Base-by-base conservation (phyloP, 2,329 filamentous ascomycete genomes). In the Cladosporium phlei region DNA sequence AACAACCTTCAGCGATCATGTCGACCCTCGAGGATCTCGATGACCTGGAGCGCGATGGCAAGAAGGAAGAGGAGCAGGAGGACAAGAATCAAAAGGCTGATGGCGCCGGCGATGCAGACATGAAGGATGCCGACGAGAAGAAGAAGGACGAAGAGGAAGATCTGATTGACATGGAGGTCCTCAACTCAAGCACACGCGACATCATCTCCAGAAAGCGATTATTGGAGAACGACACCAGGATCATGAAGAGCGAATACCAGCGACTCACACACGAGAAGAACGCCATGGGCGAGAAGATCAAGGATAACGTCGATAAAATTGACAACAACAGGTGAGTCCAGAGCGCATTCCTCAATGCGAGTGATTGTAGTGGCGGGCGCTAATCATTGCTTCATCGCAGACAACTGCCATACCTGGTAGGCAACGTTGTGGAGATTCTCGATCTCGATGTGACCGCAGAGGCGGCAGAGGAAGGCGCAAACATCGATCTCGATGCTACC, bases 291-390 rank as follows among this genome's bases (percentile, higher is more conserved):
- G 91, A 97, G 70, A 97, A 96, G 77, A 97, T 98, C 70, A 97
- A 96, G 78, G 93, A 98, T 67, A 98, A 98, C 64, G 74, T 88
- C 62, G 94, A 98, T 59, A 98, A 98, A 80, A 98, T 98, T 63
- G 90, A 94, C 58, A 97, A 98, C 72, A 98, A 98, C 76, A 82
- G 89, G 90, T 95, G 74, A 57, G 77, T 59, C n/a, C n/a, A 14
- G 27, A 11, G 38, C 38, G 28, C 27, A 24, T 10, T 14, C n/a
- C 11, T 11, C 17, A 11, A 28, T 14, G 11, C 16, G 39, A 34
- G 20, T 17, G 19, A 22, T 16, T 59, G 96, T 90, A 65, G 29
- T 32, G 39, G 28, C 39, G 29, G 39, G 20, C 14, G 39, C 39
- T 43, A 32, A 43, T 21, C 6, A 19, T 16, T 19, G 17, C 9